phyloP scores from a whole-genome alignment of 768 basidiomycete species.

The Lyophyllum semitale region DNA sequence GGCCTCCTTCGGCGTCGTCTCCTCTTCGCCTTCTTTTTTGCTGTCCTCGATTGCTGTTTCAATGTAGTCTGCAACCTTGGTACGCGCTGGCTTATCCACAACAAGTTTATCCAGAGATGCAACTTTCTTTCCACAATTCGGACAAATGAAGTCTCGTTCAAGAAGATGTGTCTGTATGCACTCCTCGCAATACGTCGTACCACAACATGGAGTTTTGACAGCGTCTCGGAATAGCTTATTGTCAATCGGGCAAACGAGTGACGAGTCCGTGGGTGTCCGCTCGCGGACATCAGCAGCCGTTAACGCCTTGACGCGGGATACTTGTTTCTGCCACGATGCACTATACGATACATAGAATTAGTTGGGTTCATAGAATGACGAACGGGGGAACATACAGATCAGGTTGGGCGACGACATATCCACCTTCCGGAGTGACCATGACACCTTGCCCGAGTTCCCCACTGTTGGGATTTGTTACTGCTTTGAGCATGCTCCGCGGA shows the following conservation, averaged over 20 bases:
- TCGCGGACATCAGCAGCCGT: conserved; percentile 91
- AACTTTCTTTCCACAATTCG: conserved; percentile 86
- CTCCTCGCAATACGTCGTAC: conserved; percentile 91
- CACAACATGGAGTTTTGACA: conserved; percentile 94
- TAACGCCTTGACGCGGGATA: conserved; percentile 74
- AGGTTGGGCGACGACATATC: conserved; percentile 95
- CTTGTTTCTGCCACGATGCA: conserved; percentile 93
- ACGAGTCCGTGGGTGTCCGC: conserved; percentile 72
- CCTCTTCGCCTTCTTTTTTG: conserved; percentile 60
- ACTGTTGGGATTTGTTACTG: conserved; percentile 82
- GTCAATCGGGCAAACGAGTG: conserved; percentile 89
- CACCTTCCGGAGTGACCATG: conserved; percentile 98
- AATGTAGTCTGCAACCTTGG: conserved; percentile 80
- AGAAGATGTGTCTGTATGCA: conserved; percentile 93
- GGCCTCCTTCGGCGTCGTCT: conserved; percentile 24
- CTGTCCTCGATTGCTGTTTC: conserved; percentile 80
- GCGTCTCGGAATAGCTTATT: conserved; percentile 92
- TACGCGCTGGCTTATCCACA: conserved; percentile 78
- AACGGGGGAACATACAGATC: conserved; percentile 73
- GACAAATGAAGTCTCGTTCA: conserved; percentile 94
- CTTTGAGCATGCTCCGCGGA: conserved; percentile 94
- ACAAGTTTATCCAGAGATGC: conserved; percentile 85
- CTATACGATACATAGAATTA: conserved; percentile 37
- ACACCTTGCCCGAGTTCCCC: conserved; percentile 80
- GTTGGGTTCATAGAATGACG: background rate